Percentiles rank a stretch among this genome's conserved stretches.
phyloP scores from a whole-genome alignment of 257 asterid species.

The Henckelia pumila region DNA sequence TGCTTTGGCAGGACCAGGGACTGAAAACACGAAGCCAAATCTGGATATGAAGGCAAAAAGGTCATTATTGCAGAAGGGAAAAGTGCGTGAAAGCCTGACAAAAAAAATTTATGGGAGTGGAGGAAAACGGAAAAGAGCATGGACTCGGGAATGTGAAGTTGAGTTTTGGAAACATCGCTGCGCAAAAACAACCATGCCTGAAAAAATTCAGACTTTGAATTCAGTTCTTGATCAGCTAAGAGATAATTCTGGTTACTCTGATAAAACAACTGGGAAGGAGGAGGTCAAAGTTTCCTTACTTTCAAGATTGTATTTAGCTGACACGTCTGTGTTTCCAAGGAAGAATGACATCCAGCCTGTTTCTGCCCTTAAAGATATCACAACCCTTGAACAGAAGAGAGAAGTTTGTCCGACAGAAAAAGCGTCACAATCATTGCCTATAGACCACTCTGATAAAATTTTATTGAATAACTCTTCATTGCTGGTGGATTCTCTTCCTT shows the following conservation, averaged over 20 bases:
- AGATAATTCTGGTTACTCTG: conserved; percentile 42
- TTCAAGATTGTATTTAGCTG: conserved; percentile 91
- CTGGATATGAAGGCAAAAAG: conserved; percentile 74
- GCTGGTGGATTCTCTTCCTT: conserved; percentile 27
- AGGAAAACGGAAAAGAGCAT: conserved; percentile 78
- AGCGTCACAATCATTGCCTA: conserved; percentile 25
- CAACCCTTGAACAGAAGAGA: conserved; percentile 34
- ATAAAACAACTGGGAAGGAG: conserved; percentile 39
- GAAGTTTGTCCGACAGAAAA: conserved; percentile 39
- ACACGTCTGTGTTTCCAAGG: conserved; percentile 80
- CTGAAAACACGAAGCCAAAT: conserved; percentile 58
- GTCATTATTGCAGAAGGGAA: conserved; percentile 83
- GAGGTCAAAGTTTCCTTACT: conserved; percentile 63
- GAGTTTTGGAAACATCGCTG: conserved; percentile 99
- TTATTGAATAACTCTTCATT: conserved; percentile 31
- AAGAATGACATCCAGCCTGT: conserved; percentile 72
- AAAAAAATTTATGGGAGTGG: conserved; percentile 86
- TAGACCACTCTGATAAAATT: conserved; percentile 31
- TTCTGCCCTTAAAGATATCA: conserved; percentile 33
- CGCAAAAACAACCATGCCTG: conserved; percentile 60
- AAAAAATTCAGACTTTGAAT: conserved; percentile 79
- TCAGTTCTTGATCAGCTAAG: conserved; percentile 81
- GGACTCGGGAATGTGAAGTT: conserved; percentile 96
- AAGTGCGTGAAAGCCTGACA: conserved; percentile 89
- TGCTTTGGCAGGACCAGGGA: conserved; percentile 69